Evolutionary conservation across 805 yeast species (phyloP), one percentile per base, ranked within the genome.

Genomic region (Blastobotrys muscicola): DNA sequence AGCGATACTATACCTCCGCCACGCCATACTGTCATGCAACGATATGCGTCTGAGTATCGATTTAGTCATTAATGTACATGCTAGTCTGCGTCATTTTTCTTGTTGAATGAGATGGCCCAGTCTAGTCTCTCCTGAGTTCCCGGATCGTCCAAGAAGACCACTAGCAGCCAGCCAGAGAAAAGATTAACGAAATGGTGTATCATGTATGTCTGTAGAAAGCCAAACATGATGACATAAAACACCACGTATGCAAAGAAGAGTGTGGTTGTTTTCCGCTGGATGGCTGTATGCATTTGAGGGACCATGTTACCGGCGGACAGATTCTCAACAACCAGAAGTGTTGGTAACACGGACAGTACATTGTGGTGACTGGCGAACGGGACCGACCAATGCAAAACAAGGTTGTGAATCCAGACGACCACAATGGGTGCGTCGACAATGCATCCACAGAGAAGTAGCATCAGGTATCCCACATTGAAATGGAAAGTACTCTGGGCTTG

Each of bases 131-230:
- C 36, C 15, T 35, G 36, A 4, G 41, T 39, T 26, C 34, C 36
- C 9, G 41, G 41, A 32, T 39, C 41, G 23, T 39, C 36, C 34
- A 39, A 12, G 33, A 31, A 39, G 2, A 39, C 29, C 11, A 51
- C 42, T 9, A 49, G 36, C 14, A 52, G 31, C 56, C 53, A 50
- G 6, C 44, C 45, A n/a, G 43, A 38, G 43, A 80, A 60, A n/a
- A 80, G 56, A 58, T 86, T 85, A 42, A 82, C 72, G 36, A 86
- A 60, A 56, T 84, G 83, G 54, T 86, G 94, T 37, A 87, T 64
- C 82, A 89, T 83, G 61, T 75, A 89, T 8, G 92, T 70, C 55
- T 85, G 85, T 53, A 87, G 71, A 3, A 82, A 69, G 2, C 96
- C 96, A 59, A 77, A 85, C 11, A 86, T 53, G 40, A 82, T 59